Evolutionary conservation across 495 filamentous ascomycete species (phyloP).

Genomic region (Apodospora peruviana): DNA sequence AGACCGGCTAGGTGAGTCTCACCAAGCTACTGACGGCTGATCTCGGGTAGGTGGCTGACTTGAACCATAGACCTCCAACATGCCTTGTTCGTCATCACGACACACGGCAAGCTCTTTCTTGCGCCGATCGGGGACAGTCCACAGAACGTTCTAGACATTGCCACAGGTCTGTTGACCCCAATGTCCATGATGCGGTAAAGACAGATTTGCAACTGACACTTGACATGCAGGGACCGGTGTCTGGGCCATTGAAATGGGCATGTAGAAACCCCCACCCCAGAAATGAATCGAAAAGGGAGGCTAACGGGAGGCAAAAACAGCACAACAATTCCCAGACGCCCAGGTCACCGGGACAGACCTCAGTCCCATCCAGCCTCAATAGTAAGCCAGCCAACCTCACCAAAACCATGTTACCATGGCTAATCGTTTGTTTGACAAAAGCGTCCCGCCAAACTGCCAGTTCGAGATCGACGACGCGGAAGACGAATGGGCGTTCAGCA

Average conservation of each 20-base stretch:
- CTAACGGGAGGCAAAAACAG: conserved; percentile 5
- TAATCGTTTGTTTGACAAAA: conserved; percentile 4
- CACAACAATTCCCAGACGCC: conserved; percentile 13
- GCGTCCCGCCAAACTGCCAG: conserved; percentile 37
- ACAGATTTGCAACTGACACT: background rate
- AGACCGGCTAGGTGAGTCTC: conserved; percentile 34
- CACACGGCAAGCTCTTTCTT: conserved; percentile 32
- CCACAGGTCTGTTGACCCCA: conserved; percentile 18
- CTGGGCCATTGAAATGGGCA: conserved; percentile 26
- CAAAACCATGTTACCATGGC: background rate
- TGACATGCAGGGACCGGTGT: conserved; percentile 26
- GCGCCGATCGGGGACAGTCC: conserved; percentile 30
- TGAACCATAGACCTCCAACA: conserved; percentile 31
- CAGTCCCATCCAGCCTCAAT: conserved; percentile 38
- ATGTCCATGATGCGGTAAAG: background rate
- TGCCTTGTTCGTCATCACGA: conserved; percentile 32
- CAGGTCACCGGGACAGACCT: conserved; percentile 38
- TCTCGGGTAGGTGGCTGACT: background rate
- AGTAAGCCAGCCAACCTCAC: conserved; percentile 18
- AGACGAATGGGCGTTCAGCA: conserved; percentile 38
- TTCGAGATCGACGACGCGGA: conserved; percentile 46
- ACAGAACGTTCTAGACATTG: conserved; percentile 32
- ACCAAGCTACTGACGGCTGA: background rate
- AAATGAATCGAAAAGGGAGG: no score
- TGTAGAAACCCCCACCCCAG: background rate